Evolutionary conservation across 2,329 filamentous ascomycete genomes (phyloP), one percentile per base, ranked within the genome.

Genomic region (Paecilomyces dactylethromorphus): DNA sequence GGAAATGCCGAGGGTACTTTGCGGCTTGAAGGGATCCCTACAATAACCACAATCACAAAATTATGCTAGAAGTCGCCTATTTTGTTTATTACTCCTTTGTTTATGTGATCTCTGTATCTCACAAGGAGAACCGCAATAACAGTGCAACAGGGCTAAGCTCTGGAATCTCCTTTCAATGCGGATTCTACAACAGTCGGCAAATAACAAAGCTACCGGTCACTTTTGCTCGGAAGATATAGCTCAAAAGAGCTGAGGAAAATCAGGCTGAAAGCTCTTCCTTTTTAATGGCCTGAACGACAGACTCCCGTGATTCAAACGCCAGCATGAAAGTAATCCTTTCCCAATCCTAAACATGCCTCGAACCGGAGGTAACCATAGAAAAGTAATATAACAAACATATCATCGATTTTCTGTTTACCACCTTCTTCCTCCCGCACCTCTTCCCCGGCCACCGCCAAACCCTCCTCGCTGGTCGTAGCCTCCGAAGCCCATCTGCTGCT

Each of bases 401-500:
- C 18, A 56, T 59, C 54, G 12, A 24, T n/a, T 39, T 51, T 58
- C 45, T 54, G 57, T 45, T 62, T 69, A 74, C 72, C 71, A 78
- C 68, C 75, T 69, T 63, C 76, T 68, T 56, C 75, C 66, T 59
- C 69, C 64, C 58, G 65, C 60, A 55, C 68, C 65, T 45, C 74
- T 68, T 60, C 76, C 72, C 56, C 74, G 71, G 50, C 74, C 65
- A 21, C 63, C 74, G 35, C 68, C 70, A 63, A 70, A 75, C 54
- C 70, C 71, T 24, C 70, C 73, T 45, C 74, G 74, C 59, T 74
- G 75, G 50, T 75, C 73, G 53, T 74, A 76, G 39, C 74, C 75
- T 57, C 73, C 74, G 55, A 72, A 77, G 58, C 74, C 74, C 74
- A 77, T 76, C 59, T 76, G 76, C 18, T 69, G 68, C 53, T 74